Conservation (phyloP, 2,329 filamentous ascomycete species). For the Fusarium veterinarium region DNA sequence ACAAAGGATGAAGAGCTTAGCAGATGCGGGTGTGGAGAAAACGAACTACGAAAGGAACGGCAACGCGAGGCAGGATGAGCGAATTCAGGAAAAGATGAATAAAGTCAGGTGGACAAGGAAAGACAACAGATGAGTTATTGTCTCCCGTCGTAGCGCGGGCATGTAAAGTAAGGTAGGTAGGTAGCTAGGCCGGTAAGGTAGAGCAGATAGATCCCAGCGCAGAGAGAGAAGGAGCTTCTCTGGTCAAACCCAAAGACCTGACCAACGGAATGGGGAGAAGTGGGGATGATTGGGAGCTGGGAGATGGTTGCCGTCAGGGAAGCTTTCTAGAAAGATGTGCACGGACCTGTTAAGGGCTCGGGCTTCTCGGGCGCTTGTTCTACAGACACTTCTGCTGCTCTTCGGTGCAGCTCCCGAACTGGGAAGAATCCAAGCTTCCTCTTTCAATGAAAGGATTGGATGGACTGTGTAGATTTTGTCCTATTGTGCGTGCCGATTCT, state of each 20-base stretch:
- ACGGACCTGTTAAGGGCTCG: slow-evolving; percentile 30
- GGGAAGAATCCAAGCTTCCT: slow-evolving; percentile 15
- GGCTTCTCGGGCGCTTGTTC: slow-evolving; percentile 41
- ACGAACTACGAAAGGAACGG: neutral
- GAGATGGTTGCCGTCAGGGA: slow-evolving; percentile 42
- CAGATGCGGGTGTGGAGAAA: slow-evolving; percentile 1
- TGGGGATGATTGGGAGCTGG: slow-evolving; percentile 28
- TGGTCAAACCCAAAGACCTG: slow-evolving; percentile 9
- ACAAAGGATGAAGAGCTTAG: slow-evolving; percentile 1
- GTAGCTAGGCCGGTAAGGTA: neutral
- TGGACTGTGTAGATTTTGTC: slow-evolving; percentile 6
- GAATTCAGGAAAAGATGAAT: slow-evolving; percentile 3
- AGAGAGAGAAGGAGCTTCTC: slow-evolving; percentile 27
- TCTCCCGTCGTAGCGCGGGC: neutral
- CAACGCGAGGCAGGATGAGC: neutral
- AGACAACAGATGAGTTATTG: slow-evolving; percentile 15
- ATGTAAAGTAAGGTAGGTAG: neutral
- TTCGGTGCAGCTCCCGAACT: slow-evolving; percentile 47
- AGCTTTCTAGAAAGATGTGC: slow-evolving; percentile 47
- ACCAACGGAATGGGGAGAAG: slow-evolving; percentile 41
- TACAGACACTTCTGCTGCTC: slow-evolving; percentile 40
- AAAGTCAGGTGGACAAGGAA: slow-evolving; percentile 10
- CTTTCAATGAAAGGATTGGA: neutral
- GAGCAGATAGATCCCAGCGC: slow-evolving; percentile 9
- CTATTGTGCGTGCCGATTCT: neutral